Conservation (phyloP, 805 yeast species). For the Kazachstania viticola region DNA sequence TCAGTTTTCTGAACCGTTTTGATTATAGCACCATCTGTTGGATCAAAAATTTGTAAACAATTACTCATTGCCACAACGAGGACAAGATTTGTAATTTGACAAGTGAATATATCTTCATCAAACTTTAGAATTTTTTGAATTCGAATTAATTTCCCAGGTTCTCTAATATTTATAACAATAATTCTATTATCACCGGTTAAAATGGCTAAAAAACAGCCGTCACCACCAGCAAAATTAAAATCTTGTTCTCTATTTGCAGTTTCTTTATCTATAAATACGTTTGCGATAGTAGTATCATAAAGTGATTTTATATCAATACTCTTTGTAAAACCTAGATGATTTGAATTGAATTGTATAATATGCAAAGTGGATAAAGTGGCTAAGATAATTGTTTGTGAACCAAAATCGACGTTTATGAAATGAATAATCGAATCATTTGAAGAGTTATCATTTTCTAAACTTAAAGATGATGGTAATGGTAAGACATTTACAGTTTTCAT, state of each 20-base stretch:
- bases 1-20: constrained; percentile 24
- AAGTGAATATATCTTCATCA: constrained; percentile 17
- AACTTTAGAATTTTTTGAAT: constrained; percentile 9
- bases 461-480: constrained; percentile 7
- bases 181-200: constrained; percentile 15
- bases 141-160: constrained; percentile 14
- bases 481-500: constrained; percentile 13
- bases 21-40: constrained; percentile 20
- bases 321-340: constrained; percentile 15
- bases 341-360: constrained; percentile 18
- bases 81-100: constrained; percentile 22
- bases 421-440: constrained; percentile 5
- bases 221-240: constrained; percentile 21
- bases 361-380: constrained; percentile 11
- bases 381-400: constrained; percentile 17
- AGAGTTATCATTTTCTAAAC: not conserved
- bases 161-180: constrained; percentile 17
- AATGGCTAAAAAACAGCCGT: constrained; percentile 24
- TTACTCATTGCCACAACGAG: constrained; percentile 22
- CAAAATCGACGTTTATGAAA: constrained; percentile 24
- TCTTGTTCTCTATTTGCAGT: constrained; percentile 20
- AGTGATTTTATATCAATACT: constrained; percentile 1
- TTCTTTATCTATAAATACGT: constrained; percentile 19
- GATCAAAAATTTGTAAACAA: constrained; percentile 20
- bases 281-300: constrained; percentile 8